Conservation (phyloP, 1,284 basidiomycete genomes). For the Pyrrhoderma noxium region DNA sequence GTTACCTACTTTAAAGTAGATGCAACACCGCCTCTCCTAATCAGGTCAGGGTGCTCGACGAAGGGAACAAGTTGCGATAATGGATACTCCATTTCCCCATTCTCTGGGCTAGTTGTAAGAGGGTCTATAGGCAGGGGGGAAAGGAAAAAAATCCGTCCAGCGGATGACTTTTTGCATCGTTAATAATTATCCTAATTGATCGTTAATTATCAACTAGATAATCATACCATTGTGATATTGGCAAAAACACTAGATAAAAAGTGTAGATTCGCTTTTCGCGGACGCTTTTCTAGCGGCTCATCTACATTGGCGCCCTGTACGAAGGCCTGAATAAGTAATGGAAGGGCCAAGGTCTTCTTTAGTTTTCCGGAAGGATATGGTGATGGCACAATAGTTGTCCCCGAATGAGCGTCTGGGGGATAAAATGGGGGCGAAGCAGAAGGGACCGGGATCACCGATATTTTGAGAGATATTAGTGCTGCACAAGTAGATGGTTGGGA, state of each 20-base stretch:
- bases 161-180: slow-evolving; percentile 40
- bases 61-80: slow-evolving; percentile 77
- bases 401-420: slow-evolving; percentile 67
- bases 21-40: slow-evolving; percentile 79
- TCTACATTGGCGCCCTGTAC: slow-evolving; percentile 58
- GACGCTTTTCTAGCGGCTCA: slow-evolving; percentile 36
- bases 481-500: slow-evolving; percentile 68
- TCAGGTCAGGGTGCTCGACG: slow-evolving; percentile 81
- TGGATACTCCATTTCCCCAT: slow-evolving; percentile 57
- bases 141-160: slow-evolving; percentile 67
- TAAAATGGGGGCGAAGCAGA: slow-evolving; percentile 44
- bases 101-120: slow-evolving; percentile 29
- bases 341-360: slow-evolving; percentile 55
- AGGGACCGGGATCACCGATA: slow-evolving; percentile 53
- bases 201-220: neutral
- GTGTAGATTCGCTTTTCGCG: slow-evolving; percentile 73
- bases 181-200: slow-evolving; percentile 1
- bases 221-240: slow-evolving; percentile 72
- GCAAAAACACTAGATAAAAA: slow-evolving; percentile 91
- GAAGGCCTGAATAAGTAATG: slow-evolving; percentile 82
- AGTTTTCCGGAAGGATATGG: slow-evolving; percentile 55
- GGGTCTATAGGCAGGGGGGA: slow-evolving; percentile 45
- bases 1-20: slow-evolving; percentile 74
- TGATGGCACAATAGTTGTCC: slow-evolving; percentile 58
- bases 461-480: slow-evolving; percentile 57